Evolutionary conservation across 352 stramenopile species (phyloP).

Genomic region (Phytophthora hibernalis): DNA sequence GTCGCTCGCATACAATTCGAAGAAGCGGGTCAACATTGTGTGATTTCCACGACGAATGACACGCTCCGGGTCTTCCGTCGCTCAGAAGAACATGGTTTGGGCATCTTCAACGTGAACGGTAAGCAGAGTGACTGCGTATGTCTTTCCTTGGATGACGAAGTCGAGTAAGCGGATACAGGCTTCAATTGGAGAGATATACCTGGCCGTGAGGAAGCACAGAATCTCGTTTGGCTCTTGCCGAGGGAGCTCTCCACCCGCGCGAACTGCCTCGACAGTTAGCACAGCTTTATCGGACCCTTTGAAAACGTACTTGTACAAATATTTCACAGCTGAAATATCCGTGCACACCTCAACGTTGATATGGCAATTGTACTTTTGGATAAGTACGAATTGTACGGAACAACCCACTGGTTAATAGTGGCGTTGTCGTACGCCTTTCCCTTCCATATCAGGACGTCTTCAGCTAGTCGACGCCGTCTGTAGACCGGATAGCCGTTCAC

Average conservation of each 20-base stretch:
- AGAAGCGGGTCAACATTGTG: slow-evolving; percentile 5
- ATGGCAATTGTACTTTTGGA: no score
- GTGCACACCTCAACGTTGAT: no score
- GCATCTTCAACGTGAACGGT: slow-evolving; percentile 3
- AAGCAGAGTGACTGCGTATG: slow-evolving; percentile 22
- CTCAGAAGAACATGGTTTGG: not conserved
- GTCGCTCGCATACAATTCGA: slow-evolving; percentile 17
- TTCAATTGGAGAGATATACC: no score
- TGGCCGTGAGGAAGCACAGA: not conserved
- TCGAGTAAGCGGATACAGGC: not conserved
- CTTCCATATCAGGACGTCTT: no score
- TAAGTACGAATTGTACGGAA: no score
- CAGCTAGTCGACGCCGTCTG: no score
- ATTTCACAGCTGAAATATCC: no score
- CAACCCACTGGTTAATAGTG: no score
- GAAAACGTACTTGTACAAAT: no score
- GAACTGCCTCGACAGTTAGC: not conserved
- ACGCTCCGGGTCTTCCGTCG: not conserved
- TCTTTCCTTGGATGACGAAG: not conserved
- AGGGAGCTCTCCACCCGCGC: not conserved
- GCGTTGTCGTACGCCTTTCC: no score
- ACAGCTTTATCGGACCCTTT: not conserved
- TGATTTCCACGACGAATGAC: not conserved
- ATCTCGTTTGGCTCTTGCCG: not conserved
- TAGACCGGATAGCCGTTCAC: no score